phyloP scores from a whole-genome alignment of 345 rosid genomes.

The Chamaenerion angustifolium region DNA sequence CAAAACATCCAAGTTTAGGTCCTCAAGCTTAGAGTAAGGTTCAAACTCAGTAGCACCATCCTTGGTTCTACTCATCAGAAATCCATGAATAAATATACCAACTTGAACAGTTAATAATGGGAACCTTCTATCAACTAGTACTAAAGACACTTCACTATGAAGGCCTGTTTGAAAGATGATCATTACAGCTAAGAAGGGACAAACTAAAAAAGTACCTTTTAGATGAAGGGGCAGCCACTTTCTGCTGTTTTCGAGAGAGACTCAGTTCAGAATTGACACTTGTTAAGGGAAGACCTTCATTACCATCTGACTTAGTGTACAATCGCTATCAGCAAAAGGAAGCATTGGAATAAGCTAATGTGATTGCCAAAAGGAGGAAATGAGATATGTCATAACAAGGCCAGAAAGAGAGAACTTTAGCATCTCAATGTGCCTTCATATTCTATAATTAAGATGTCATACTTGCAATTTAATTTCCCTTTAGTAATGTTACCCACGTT shows the following conservation, averaged over 20 bases:
- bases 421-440: neutral
- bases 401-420: neutral
- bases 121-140: neutral
- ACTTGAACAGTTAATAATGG: no score
- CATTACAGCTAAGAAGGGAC: no score
- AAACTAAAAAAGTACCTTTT: constrained; percentile 24
- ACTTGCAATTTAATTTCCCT: no score
- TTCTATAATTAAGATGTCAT: neutral
- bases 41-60: constrained; percentile 47
- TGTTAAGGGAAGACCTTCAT: constrained; percentile 17
- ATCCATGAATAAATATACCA: neutral
- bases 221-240: constrained; percentile 17
- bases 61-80: constrained; percentile 19
- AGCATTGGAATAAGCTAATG: neutral
- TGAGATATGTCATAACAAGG: constrained; percentile 2
- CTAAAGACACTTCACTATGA: no score
- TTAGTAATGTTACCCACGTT: no score
- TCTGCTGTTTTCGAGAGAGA: constrained; percentile 19
- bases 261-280: constrained; percentile 12
- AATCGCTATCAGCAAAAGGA: constrained; percentile 17
- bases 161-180: no score
- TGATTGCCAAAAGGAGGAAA: neutral
- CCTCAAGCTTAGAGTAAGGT: constrained; percentile 63
- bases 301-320: constrained; percentile 19
- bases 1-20: constrained; percentile 55